These are phyloP conservation scores for Aspergillus diversus DNA, from an alignment of 495 filamentous ascomycete species.

Conservation along the genomic window DNA sequence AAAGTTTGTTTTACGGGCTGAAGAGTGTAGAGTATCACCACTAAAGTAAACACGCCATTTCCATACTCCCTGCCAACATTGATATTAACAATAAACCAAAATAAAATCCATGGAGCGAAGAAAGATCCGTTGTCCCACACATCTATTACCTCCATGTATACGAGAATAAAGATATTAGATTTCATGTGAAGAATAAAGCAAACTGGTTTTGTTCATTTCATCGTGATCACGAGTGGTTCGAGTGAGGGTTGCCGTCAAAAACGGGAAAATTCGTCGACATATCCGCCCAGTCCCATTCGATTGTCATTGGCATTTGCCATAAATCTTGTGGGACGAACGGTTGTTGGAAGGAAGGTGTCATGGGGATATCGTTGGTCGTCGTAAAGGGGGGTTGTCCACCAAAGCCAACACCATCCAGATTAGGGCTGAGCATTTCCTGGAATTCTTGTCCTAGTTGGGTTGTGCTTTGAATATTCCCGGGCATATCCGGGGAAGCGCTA, in stretches of 20 bases:
- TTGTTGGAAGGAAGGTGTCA: constrained; percentile 69
- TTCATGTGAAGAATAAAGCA: not conserved
- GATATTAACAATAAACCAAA: constrained; percentile 11
- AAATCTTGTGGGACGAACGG: constrained; percentile 96
- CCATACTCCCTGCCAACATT: constrained; percentile 15
- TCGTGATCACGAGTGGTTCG: constrained; percentile 18
- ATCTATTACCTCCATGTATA: constrained; percentile 8
- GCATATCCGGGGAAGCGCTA: constrained; percentile 29
- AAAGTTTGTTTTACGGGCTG: not conserved
- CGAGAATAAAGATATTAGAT: constrained; percentile 2
- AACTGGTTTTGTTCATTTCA: constrained; percentile 16
- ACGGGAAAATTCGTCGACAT: constrained; percentile 60
- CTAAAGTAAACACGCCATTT: constrained; percentile 1
- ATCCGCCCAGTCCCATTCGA: constrained; percentile 99
- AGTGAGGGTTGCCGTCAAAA: constrained; percentile 33
- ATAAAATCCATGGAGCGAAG: constrained; percentile 5
- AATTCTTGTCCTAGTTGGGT: constrained; percentile 44
- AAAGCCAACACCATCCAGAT: constrained; percentile 44
- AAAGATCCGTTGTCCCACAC: not conserved
- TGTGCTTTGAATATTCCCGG: constrained; percentile 37
- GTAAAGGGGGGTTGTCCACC: constrained; percentile 46
- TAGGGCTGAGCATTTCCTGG: constrained; percentile 45
- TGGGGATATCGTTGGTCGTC: constrained; percentile 42
- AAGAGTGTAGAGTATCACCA: constrained; percentile 14
- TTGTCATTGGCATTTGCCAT: constrained; percentile 93